Base-by-base conservation (phyloP, 495 filamentous ascomycete species). In the Paragyromitra xinjiangensis region DNA sequence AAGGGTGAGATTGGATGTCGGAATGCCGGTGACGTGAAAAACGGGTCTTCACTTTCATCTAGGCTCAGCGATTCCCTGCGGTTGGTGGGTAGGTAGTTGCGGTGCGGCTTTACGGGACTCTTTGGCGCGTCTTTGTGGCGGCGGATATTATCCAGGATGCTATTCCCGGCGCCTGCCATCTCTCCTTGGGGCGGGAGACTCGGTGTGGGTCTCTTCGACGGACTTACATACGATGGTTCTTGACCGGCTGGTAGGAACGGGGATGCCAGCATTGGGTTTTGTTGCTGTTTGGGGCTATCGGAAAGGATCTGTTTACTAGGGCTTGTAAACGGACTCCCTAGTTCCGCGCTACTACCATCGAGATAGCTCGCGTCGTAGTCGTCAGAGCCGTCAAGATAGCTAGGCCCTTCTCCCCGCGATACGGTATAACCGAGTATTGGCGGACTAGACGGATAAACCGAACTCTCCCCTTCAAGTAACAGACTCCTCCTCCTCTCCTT, bases 121-220 rank as follows among this genome's bases (percentile, higher is more conserved):
- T 76, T 81, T 14, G 80, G 80, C 16, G 80, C 80, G 53, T 81
- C 79, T 55, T 74, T 75, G 40, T 81, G 80, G 34, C 79, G 73
- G 14, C 79, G 79, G 64, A 81, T 81, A 50, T 81, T 81, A 29
- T 80, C 77, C 7, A 79, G 69, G 39, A 79, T 79, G n/a, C 64
- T 66, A 39, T 79, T 66, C 6, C 67, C 75, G 5, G 40, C 71
- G 2, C 71, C 71, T 11, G 42, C 68, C 56, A 73, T 64, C 62
- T 77, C 74, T 1, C 74, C 74, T 12, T 77, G 74, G 7, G 69
- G 74, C n/a, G 69, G 74, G 48, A 77, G 61, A 42, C 7, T 26
- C 26, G 74, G 74, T 6, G 50, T 51, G 7, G 74, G 50, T 22
- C 71, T 53, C 29, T 77, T 77, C 7, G 69, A 64, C 6, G 69